These are phyloP conservation scores for Colletotrichum trifolii DNA, from an alignment of 2,329 filamentous ascomycete genomes.

Conservation along the genomic window DNA sequence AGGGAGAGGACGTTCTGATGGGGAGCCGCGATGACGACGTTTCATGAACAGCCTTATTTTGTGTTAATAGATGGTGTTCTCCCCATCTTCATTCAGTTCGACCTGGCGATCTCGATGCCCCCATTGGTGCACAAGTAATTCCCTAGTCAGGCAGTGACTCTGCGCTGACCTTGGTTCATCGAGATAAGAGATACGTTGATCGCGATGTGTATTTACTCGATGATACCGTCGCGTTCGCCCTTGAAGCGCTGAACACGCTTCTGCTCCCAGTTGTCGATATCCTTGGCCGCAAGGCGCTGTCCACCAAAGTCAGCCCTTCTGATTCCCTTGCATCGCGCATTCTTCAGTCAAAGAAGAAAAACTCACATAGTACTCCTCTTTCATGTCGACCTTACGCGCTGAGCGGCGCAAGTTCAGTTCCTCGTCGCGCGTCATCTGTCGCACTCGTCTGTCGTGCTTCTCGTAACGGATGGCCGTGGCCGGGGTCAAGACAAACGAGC, in stretches of 20 bases:
- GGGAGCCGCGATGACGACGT: no score
- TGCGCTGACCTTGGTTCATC: slow-evolving; percentile 4
- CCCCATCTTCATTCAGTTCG: no score
- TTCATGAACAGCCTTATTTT: no score
- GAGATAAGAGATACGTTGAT: slow-evolving; percentile 7
- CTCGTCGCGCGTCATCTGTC: slow-evolving; percentile 86
- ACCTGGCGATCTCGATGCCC: no score
- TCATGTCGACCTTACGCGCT: slow-evolving; percentile 79
- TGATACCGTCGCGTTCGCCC: slow-evolving; percentile 87
- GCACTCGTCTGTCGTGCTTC: slow-evolving; percentile 88
- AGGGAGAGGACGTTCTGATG: neutral
- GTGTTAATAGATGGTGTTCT: no score
- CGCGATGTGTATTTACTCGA: slow-evolving; percentile 55
- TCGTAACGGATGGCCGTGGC: slow-evolving; percentile 95
- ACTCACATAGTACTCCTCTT: slow-evolving; percentile 88
- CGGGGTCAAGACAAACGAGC: slow-evolving; percentile 93
- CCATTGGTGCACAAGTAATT: no score
- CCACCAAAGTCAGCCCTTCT: slow-evolving; percentile 46
- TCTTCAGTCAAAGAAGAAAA: neutral
- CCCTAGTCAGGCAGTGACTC: no score
- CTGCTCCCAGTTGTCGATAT: slow-evolving; percentile 96
- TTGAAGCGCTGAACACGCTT: slow-evolving; percentile 90
- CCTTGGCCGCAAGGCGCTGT: slow-evolving; percentile 85
- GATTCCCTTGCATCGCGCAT: slow-evolving; percentile 39
- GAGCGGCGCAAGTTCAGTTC: slow-evolving; percentile 82